These are phyloP conservation scores for Malus hybrid DNA, from an alignment of 331 rosid species.

Conservation along the genomic window DNA sequence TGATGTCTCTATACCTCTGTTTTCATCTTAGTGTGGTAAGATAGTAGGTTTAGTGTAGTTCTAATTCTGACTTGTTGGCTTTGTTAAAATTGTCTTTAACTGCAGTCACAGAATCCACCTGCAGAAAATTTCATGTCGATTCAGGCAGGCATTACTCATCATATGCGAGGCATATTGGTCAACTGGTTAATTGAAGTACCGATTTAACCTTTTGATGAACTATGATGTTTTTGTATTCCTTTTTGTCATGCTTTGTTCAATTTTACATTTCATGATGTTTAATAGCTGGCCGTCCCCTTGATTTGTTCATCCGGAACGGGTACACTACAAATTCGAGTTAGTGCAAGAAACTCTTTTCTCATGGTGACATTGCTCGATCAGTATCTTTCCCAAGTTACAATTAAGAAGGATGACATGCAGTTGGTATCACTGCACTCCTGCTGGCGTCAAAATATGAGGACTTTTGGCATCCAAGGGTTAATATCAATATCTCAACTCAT, in stretches of 20 bases:
- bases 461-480: conserved; percentile 89
- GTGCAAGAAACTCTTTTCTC: conserved; percentile 87
- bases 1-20: background rate
- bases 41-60: background rate
- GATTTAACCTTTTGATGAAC: conserved; percentile 17
- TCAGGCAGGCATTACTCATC: conserved; percentile 62
- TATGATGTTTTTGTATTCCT: background rate
- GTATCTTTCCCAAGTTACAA: conserved; percentile 60
- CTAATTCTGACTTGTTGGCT: background rate
- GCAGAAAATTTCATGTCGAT: conserved; percentile 54
- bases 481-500: conserved; percentile 5
- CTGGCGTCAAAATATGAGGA: conserved; percentile 91
- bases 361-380: conserved; percentile 68
- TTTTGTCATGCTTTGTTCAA: background rate
- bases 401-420: conserved; percentile 64
- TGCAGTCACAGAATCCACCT: conserved; percentile 53
- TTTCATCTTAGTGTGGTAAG: background rate
- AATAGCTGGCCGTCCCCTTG: background rate
- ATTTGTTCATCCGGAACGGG: conserved; percentile 36
- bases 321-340: conserved; percentile 76
- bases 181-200: conserved; percentile 77
- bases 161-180: conserved; percentile 74
- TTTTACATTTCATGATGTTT: background rate
- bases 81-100: conserved; percentile 1
- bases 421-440: conserved; percentile 82